Conservation (phyloP, 1,284 basidiomycete genomes). For the Ganoderma multipileum region DNA sequence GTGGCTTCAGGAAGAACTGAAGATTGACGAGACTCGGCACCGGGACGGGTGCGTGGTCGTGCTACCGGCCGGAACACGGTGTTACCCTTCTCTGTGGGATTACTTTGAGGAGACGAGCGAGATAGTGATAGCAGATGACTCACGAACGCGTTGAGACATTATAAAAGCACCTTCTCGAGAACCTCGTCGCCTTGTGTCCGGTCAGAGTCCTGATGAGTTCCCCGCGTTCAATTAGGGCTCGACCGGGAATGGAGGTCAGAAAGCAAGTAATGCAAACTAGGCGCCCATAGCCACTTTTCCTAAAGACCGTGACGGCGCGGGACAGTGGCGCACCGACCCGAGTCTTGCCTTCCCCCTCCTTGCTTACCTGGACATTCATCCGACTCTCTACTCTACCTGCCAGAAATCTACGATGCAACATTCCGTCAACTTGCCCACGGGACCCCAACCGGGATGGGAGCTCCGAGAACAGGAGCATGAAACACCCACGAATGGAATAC, state of each 20-base stretch:
- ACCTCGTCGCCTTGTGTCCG: background rate
- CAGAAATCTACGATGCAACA: slow-evolving; percentile 27
- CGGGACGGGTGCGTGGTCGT: slow-evolving; percentile 55
- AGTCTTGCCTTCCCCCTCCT: background rate
- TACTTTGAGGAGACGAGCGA: slow-evolving; percentile 4
- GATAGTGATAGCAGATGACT: slow-evolving; percentile 42
- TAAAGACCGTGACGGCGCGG: no score
- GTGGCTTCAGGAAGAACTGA: slow-evolving; percentile 44
- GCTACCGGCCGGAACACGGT: slow-evolving; percentile 71
- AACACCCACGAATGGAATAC: slow-evolving; percentile 40
- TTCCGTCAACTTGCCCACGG: slow-evolving; percentile 57
- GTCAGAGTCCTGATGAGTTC: background rate
- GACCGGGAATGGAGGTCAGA: background rate
- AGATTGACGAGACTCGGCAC: slow-evolving; percentile 44
- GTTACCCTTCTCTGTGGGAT: slow-evolving; percentile 68
- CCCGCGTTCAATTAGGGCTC: background rate
- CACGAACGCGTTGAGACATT: slow-evolving; percentile 82
- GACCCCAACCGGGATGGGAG: slow-evolving; percentile 65
- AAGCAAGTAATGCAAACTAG: background rate
- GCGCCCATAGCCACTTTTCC: background rate
- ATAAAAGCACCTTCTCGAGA: background rate
- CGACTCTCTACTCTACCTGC: background rate
- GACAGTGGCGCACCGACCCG: no score
- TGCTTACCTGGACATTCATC: background rate
- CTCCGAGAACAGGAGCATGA: slow-evolving; percentile 44